Conservation (phyloP, 441 rosid species). For the Jatropha podagrica region DNA sequence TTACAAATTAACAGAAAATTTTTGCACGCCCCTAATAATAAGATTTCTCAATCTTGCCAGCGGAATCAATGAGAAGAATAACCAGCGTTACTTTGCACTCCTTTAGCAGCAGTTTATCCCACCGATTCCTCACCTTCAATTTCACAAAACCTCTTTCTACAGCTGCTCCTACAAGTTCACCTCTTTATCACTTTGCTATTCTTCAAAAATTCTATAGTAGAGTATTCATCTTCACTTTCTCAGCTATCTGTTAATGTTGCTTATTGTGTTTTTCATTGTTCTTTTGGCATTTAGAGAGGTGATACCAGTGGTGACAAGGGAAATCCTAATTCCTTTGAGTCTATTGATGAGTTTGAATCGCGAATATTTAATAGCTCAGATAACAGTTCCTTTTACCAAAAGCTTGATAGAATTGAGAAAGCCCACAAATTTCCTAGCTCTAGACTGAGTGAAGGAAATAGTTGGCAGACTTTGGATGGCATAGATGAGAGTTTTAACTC, state of each 20-base stretch:
- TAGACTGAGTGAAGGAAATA: constrained; percentile 9
- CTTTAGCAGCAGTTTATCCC: constrained; percentile 23
- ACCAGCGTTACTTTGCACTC: constrained; percentile 36
- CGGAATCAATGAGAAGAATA: constrained; percentile 37
- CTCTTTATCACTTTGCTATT: too few species aligned
- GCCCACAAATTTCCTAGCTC: constrained; percentile 19
- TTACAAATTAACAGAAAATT: too few species aligned
- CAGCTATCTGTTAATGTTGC: not conserved
- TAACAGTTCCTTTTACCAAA: constrained; percentile 43
- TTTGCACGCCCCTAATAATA: too few species aligned
- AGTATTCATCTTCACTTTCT: too few species aligned
- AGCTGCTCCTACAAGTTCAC: constrained; percentile 37
- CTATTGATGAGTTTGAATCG: constrained; percentile 41
- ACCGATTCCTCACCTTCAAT: constrained; percentile 19
- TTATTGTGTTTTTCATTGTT: not conserved
- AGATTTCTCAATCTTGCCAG: not conserved
- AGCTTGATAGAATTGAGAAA: constrained; percentile 43
- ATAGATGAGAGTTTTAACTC: constrained; percentile 32
- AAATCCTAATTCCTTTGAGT: constrained; percentile 24
- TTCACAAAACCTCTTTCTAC: constrained; percentile 37
- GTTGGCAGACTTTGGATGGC: not conserved
- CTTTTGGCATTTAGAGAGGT: constrained; percentile 10
- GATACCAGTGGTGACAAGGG: constrained; percentile 14
- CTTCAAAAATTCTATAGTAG: too few species aligned
- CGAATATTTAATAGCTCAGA: constrained; percentile 43